Base-by-base conservation (phyloP, 371 early-diverging fungal genomes). In the Dinochytrium kinnereticum region DNA sequence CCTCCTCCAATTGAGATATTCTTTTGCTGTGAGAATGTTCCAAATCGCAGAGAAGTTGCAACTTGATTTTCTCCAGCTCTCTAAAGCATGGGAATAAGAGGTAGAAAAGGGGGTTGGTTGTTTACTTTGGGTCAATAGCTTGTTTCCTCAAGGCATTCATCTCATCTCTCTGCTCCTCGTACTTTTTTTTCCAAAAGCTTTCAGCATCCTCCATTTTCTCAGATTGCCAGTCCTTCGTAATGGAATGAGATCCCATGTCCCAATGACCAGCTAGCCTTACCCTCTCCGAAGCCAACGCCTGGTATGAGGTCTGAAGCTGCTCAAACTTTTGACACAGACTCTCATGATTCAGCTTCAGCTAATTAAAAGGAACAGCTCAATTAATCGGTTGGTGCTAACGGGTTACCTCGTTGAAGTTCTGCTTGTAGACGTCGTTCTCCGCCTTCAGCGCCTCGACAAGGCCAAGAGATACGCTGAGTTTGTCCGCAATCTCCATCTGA, bases 391-490 rank as follows among this genome's bases (percentile, higher is more conserved):
- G 34, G 28, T 53, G 34, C 24, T 50, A 34, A 19, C 2, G 30
- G 17, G 3, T 44, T 49, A 86, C 85, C 61, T 79, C 70, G 30
- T 83, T 84, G 71, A 84, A 79, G 72, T 83, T 81, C 17, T 78
- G 76, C 49, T 77, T 77, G 68, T 76, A 82, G 5, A 69, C 74
- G 24, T 81, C 81, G 55, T 84, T 86, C 57, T 86, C 86, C 15
- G 13, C 33, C 65, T 83, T 86, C 21, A 86, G 70, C 5, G 84
- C 82, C 34, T 84, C 84, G 13, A 84, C 81, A 34, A 86, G 75
- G 0, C 59, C 44, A 30, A 86, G 67, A 5, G 86, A 79, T 5
- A 77, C 77, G 66, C 72, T 75, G 21, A 84, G 75, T 53, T 83
- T 84, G 19, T 84, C 53, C 51, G 24, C 49, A 50, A 44, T 33